Evolutionary conservation across 257 asterid genomes (phyloP), one percentile per base, ranked within the genome.

Genomic region (Linderniella brevidens): DNA sequence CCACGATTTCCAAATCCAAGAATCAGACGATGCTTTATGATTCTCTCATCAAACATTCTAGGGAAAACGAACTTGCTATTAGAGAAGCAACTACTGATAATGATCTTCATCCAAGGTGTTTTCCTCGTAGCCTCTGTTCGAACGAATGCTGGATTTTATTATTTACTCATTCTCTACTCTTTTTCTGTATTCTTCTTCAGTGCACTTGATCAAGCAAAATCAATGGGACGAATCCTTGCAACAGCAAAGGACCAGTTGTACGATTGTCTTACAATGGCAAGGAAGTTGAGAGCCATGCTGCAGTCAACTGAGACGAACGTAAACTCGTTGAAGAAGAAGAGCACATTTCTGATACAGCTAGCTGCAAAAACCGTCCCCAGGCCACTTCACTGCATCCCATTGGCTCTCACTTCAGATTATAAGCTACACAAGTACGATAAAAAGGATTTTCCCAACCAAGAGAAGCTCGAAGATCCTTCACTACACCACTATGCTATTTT

Each of bases 311-410:
- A 86, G 70, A 66, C 55, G 12, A 62, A 65, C 63, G 70, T 79
- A 40, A 66, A 66, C 51, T 54, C 56, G 19, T 66, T 71, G 63
- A 79, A 67, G 82, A 77, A 77, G 65, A 82, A 74, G 72, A 82
- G 97, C 67, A 65, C 92, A 32, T 86, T 86, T 68, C 62, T 86
- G 73, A 75, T 79, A 56, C 97, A 86, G 71, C 76, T 86, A 35
- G 95, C 94, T 54, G 97, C 95, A 37, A 86, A 82, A 77, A 82
- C 97, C 41, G 80, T 86, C 53, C 93, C 97, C 66, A 73, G 74
- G 64, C 97, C 97, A 7, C 59, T 86, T 71, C 94, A 82, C 54
- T 82, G 93, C 63, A 71, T 82, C 61, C 85, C 94, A 17, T 63
- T 82, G 61, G 80, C 79, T 59, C 94, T 86, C 55, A 70, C 84